Percentiles rank a stretch among this genome's conserved stretches.
phyloP scores from a whole-genome alignment of 2,329 filamentous ascomycete genomes.

The Paecilomyces formosus region DNA sequence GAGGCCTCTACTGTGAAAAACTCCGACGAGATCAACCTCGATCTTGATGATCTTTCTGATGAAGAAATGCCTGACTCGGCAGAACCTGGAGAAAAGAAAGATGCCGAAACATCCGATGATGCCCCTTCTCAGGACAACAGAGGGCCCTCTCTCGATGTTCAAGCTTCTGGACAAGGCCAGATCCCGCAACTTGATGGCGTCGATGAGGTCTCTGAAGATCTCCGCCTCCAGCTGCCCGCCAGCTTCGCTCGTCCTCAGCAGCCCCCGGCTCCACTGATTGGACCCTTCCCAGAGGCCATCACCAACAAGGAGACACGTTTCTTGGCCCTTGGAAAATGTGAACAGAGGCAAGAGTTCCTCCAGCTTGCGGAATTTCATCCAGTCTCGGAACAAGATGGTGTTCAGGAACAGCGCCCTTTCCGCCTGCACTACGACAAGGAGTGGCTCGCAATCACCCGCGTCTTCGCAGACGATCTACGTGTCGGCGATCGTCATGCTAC shows the following conservation, averaged over 20 bases:
- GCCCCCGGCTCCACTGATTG: conserved; percentile 28
- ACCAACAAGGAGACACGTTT: conserved; percentile 75
- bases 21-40: conserved; percentile 64
- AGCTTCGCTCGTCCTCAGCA: conserved; percentile 53
- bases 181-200: conserved; percentile 1
- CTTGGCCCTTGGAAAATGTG: conserved; percentile 84
- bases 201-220: conserved; percentile 49
- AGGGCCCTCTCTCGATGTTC: background rate
- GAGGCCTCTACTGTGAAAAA: conserved; percentile 39
- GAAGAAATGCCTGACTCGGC: background rate
- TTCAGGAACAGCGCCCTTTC: conserved; percentile 39
- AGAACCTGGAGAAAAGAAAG: conserved; percentile 2
- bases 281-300: conserved; percentile 63
- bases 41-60: conserved; percentile 50
- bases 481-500: conserved; percentile 54
- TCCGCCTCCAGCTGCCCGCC: conserved; percentile 68
- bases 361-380: conserved; percentile 63
- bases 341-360: conserved; percentile 71
- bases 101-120: conserved; percentile 31
- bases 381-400: conserved; percentile 26
- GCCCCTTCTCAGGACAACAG: conserved; percentile 28
- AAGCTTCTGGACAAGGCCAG: background rate
- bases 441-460: conserved; percentile 89
- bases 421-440: conserved; percentile 78
- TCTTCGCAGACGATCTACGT: conserved; percentile 60